These are phyloP conservation scores for Cucurbita maxima DNA, from an alignment of 306 rosid genomes.

Conservation along the genomic window DNA sequence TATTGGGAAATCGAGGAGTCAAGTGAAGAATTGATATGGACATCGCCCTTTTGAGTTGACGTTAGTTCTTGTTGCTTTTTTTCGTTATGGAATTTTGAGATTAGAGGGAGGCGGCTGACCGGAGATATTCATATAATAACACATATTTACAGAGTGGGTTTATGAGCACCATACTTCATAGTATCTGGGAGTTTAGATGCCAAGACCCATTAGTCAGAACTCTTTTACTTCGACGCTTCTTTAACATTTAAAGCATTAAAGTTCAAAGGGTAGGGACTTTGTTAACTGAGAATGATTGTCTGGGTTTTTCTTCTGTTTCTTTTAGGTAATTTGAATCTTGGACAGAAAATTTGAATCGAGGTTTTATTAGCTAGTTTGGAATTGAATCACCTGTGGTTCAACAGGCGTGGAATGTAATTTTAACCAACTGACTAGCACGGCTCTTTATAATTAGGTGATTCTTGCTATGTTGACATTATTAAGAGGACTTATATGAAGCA, in stretches of 20 bases:
- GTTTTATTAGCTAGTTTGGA: not conserved
- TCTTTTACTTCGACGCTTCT: not conserved
- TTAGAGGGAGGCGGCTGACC: not conserved
- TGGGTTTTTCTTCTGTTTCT: not conserved
- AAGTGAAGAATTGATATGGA: slow-evolving; percentile 4
- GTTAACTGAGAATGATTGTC: not conserved
- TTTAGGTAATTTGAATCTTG: not conserved
- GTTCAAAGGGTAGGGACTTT: not conserved
- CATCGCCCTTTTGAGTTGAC: not conserved
- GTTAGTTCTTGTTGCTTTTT: not conserved
- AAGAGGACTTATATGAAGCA: not conserved
- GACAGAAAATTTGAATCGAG: not conserved
- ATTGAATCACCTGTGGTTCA: not conserved
- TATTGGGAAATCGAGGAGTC: not conserved
- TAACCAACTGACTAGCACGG: not conserved
- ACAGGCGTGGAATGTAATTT: not conserved
- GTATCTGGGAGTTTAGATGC: not conserved
- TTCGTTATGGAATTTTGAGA: not conserved
- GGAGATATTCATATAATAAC: not conserved
- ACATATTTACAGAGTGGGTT: not conserved
- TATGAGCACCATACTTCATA: not conserved
- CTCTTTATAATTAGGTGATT: not conserved
- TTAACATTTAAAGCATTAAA: not conserved
- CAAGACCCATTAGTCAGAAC: not conserved
- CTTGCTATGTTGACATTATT: not conserved